Conservation (phyloP, 2,329 filamentous ascomycete species). For the Pyrenochaeta sp. region DNA sequence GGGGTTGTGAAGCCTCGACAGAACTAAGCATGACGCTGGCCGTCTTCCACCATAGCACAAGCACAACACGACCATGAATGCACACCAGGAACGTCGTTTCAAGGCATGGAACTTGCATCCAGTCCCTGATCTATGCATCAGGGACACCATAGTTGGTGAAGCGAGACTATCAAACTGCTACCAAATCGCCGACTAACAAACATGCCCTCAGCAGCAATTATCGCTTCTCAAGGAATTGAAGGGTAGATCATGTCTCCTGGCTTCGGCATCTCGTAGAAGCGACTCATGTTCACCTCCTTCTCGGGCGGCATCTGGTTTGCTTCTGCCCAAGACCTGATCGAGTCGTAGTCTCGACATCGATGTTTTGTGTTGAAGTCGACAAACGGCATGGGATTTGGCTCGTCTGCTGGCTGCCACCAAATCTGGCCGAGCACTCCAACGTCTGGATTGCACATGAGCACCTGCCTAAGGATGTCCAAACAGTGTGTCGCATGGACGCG, state of each 20-base stretch:
- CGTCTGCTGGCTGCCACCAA: slow-evolving; percentile 59
- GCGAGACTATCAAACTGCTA: slow-evolving; percentile 7
- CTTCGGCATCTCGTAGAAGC: slow-evolving; percentile 55
- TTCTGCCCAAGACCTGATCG: slow-evolving; percentile 63
- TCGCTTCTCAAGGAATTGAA: slow-evolving; percentile 34
- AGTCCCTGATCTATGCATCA: not conserved
- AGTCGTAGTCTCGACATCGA: slow-evolving; percentile 66
- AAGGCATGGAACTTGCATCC: not conserved
- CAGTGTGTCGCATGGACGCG: slow-evolving; percentile 67
- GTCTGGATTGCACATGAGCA: slow-evolving; percentile 70
- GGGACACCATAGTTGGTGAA: slow-evolving; percentile 1
- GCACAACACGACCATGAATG: not conserved
- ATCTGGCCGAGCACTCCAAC: slow-evolving; percentile 68
- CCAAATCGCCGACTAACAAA: slow-evolving; percentile 13
- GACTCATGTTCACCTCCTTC: slow-evolving; percentile 49
- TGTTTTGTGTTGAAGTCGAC: slow-evolving; percentile 71
- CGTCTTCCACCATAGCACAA: not conserved
- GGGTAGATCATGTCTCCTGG: slow-evolving; percentile 40
- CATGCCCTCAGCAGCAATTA: slow-evolving; percentile 1
- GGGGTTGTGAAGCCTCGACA: slow-evolving; percentile 87
- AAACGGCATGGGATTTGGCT: slow-evolving; percentile 60
- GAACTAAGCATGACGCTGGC: slow-evolving; percentile 61
- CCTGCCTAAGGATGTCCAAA: slow-evolving; percentile 68
- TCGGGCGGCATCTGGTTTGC: slow-evolving; percentile 58
- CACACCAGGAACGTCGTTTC: not conserved